Evolutionary conservation across 768 basidiomycete genomes (phyloP).

Genomic region (Lyophyllum shimeji): DNA sequence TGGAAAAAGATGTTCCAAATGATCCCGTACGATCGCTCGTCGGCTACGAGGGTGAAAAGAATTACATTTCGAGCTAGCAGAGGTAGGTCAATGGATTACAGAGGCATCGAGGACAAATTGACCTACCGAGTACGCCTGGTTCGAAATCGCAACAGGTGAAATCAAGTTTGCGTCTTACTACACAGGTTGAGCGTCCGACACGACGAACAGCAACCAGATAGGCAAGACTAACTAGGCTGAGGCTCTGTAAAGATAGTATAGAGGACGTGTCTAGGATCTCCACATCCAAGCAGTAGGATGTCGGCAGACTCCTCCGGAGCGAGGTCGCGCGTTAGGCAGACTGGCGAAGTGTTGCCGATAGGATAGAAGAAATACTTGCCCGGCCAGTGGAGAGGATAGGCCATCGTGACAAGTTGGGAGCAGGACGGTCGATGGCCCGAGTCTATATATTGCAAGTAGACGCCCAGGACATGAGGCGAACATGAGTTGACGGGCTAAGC

Average conservation of each 20-base stretch:
- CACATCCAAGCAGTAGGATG: constrained; percentile 56
- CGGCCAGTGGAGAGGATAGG: constrained; percentile 43
- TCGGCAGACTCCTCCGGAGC: constrained; percentile 45
- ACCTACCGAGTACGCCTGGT: constrained; percentile 43
- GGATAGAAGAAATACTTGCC: constrained; percentile 53
- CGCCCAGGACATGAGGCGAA: background rate
- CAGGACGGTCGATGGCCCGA: background rate
- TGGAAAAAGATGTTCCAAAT: constrained; percentile 53
- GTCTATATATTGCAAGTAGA: background rate
- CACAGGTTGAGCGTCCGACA: background rate
- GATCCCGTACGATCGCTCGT: constrained; percentile 21
- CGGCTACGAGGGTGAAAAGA: constrained; percentile 41
- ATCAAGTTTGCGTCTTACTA: constrained; percentile 34
- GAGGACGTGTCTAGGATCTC: constrained; percentile 54
- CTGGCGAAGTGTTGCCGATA: constrained; percentile 57
- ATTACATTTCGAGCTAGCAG: constrained; percentile 47
- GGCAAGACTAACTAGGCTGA: constrained; percentile 22
- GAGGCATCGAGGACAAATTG: background rate
- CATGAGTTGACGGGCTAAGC: background rate
- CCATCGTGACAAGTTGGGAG: constrained; percentile 31
- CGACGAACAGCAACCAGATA: background rate
- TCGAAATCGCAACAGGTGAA: constrained; percentile 54
- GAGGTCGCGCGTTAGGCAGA: constrained; percentile 46
- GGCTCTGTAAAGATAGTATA: constrained; percentile 42
- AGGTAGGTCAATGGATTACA: background rate